Conservation (phyloP, 2,329 filamentous ascomycete species). For the Fusarium proliferatum region DNA sequence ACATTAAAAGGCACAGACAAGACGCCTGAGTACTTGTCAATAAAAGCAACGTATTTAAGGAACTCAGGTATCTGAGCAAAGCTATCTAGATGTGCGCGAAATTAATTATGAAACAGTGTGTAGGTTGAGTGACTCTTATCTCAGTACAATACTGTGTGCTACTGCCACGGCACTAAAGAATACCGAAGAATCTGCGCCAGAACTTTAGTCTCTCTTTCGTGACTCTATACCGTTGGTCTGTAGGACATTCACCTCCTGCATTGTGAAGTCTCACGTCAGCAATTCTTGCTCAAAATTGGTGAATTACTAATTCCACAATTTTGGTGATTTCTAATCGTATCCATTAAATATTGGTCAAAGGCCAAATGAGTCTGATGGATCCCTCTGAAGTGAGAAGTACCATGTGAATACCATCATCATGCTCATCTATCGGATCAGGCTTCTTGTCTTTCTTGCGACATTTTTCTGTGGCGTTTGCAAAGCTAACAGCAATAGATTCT, state of each 20-base stretch:
- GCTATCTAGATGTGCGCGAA: background rate
- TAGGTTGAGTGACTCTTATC: background rate
- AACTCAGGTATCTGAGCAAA: background rate
- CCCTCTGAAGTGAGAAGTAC: rapidly evolving
- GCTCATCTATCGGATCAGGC: background rate
- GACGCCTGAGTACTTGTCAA: background rate
- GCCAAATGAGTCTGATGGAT: rapidly evolving
- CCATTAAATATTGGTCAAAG: rapidly evolving
- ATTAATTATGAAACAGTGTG: rapidly evolving
- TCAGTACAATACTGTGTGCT: background rate
- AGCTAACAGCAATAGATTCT: rapidly evolving
- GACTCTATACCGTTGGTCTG: background rate
- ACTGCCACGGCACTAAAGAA: rapidly evolving
- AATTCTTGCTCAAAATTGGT: background rate
- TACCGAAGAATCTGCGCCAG: rapidly evolving
- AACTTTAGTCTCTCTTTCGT: too few species aligned
- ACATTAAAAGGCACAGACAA: too few species aligned
- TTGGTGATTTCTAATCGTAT: background rate
- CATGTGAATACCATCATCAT: rapidly evolving
- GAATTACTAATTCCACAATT: background rate
- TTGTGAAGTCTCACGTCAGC: background rate
- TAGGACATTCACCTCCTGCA: background rate
- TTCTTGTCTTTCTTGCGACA: rapidly evolving
- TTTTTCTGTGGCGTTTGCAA: background rate
- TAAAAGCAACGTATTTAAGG: background rate